Percentiles rank a stretch among this genome's conserved stretches.
Conservation (phyloP, 2,329 filamentous ascomycete species). For the Alternaria solani region DNA sequence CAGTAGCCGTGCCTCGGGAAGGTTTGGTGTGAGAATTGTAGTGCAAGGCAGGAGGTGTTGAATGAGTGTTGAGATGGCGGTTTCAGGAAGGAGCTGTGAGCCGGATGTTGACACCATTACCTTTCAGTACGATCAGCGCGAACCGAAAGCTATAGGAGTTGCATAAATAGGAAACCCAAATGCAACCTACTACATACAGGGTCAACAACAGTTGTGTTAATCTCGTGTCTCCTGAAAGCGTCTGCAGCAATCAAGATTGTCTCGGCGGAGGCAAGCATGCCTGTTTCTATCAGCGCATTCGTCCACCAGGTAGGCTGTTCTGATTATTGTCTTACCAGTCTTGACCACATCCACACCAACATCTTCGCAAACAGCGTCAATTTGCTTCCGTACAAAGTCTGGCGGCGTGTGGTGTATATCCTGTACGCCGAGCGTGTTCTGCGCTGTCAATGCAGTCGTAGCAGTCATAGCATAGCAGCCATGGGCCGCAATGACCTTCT, state of each 20-base stretch:
- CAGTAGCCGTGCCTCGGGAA: constrained; percentile 75
- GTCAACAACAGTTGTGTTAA: constrained; percentile 72
- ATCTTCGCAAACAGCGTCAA: constrained; percentile 84
- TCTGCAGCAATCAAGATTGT: constrained; percentile 74
- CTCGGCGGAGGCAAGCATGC: constrained; percentile 80
- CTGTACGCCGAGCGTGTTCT: constrained; percentile 86
- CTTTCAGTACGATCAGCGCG: constrained; percentile 44
- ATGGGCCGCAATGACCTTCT: constrained; percentile 92
- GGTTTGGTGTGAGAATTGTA: constrained; percentile 77
- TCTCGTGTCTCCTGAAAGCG: constrained; percentile 65
- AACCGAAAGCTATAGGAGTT: too few species aligned
- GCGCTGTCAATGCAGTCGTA: constrained; percentile 93
- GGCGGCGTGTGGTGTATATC: constrained; percentile 82
- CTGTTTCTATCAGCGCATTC: constrained; percentile 54
- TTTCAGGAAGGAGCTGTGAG: constrained; percentile 69
- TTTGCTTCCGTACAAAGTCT: constrained; percentile 82
- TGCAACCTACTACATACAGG: constrained; percentile 65
- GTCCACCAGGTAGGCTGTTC: background rate
- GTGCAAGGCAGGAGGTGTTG: constrained; percentile 69
- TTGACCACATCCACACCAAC: constrained; percentile 91
- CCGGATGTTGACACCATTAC: constrained; percentile 94
- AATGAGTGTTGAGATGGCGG: constrained; percentile 69
- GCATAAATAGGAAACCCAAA: background rate
- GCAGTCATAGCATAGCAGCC: constrained; percentile 96
- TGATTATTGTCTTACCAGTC: constrained; percentile 67